Base-by-base conservation (phyloP, 176 grass and related monocot genomes). In the Panicum miliaceum region DNA sequence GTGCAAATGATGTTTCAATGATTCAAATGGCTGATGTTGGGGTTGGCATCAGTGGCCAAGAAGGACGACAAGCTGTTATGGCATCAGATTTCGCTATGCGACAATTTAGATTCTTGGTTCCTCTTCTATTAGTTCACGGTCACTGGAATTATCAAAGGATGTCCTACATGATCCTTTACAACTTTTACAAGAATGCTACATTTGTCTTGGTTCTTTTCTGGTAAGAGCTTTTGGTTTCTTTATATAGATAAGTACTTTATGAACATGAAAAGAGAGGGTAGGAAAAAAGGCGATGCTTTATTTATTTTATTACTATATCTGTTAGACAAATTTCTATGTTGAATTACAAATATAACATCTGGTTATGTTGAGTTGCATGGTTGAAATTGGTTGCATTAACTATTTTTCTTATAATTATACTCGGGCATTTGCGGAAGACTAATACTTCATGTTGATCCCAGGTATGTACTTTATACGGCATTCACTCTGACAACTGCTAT, bases 1-100 rank as follows among this genome's bases (percentile, higher is more conserved):
- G 95, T 41, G 95, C 95, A 77, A 97, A 97, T 91, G 90, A 97
- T 71, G 95, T 97, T 68, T 97, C 95, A 53, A 97, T 94, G 95
- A 94, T 97, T 37, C 90, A 97, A 94, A 97, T 91, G 92, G 92
- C 94, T 80, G 95, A 93, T 86, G 87, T 94, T 71, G 90, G 92
- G 56, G 82, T 94, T 86, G 90, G 95, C 63, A 98, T 98, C 11
- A 98, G 89, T 79, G 92, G 92, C 16, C 89, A 93, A 75, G 95
- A 98, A 81, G 92, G 95, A 37, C 78, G 92, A 41, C 95, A 98
- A 67, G 95, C 92, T 81, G 95, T 94, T 75, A 98, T 98, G 95
- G 89, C 92, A 51, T 94, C 92, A 60, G 95, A 98, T 88, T 98
- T 94, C 88, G 53, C 90, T 36, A 94, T 98, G 92, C 89, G 79